Evolutionary conservation across 1,284 basidiomycete genomes (phyloP).

Genomic region (Volvariella surrecta): DNA sequence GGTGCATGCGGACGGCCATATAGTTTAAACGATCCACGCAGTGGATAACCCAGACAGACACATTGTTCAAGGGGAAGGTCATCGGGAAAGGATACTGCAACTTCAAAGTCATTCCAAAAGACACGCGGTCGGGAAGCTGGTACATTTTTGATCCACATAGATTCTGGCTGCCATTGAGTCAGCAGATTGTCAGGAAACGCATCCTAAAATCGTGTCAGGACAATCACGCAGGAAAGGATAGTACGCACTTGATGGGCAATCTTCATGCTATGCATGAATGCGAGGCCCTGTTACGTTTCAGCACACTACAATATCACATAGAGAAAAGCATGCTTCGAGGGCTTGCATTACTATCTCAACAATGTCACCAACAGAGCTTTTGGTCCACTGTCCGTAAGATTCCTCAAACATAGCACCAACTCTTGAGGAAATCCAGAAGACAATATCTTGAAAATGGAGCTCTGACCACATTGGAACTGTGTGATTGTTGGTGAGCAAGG

Average conservation of each 20-base stretch:
- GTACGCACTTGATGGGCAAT: constrained; percentile 17
- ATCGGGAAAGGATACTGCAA: too few species aligned
- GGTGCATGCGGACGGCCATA: too few species aligned
- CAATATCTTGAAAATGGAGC: constrained; percentile 18
- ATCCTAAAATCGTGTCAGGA: constrained; percentile 12
- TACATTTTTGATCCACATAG: constrained; percentile 11
- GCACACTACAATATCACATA: neutral
- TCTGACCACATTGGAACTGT: constrained; percentile 18
- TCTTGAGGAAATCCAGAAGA: constrained; percentile 20
- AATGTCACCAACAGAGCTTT: constrained; percentile 21
- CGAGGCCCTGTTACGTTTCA: constrained; percentile 13
- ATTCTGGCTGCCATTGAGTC: constrained; percentile 19
- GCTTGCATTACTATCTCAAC: constrained; percentile 21
- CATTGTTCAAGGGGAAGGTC: too few species aligned
- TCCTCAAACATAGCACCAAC: constrained; percentile 10
- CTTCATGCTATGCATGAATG: constrained; percentile 13
- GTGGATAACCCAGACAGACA: too few species aligned
- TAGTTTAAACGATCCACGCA: too few species aligned
- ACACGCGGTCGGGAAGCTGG: constrained; percentile 16
- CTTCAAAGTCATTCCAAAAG: constrained; percentile 21
- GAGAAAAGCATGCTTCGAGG: constrained; percentile 17
- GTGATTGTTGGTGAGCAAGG: constrained; percentile 16
- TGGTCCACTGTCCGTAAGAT: constrained; percentile 13
- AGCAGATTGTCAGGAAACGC: constrained; percentile 20
- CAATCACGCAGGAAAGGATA: neutral